Percentiles rank a stretch among this genome's conserved stretches.
Conservation (phyloP, 164 flowering plant species). For the Houttuynia cordata region DNA sequence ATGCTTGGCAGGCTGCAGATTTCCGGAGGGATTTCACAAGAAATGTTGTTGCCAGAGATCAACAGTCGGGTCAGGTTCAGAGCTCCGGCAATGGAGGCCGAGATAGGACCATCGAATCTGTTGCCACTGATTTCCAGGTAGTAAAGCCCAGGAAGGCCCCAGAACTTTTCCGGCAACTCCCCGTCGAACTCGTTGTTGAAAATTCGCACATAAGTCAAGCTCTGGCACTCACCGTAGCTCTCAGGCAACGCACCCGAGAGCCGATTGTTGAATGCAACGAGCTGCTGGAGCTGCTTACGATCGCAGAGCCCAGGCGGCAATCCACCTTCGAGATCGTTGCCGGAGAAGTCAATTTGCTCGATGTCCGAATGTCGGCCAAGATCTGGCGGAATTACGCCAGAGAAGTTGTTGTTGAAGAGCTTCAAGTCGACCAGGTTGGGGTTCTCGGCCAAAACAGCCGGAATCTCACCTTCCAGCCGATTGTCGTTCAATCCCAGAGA, state of each 20-base stretch:
- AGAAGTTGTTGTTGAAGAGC: slow-evolving; percentile 54
- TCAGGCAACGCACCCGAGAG: slow-evolving; percentile 47
- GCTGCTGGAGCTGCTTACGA: slow-evolving; percentile 22
- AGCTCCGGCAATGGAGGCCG: slow-evolving; percentile 28
- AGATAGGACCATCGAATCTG: slow-evolving; percentile 36
- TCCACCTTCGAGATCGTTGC: slow-evolving; percentile 42
- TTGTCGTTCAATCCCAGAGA: slow-evolving; percentile 55
- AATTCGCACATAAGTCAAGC: slow-evolving; percentile 36
- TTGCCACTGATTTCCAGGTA: slow-evolving; percentile 31
- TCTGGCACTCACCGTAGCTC: slow-evolving; percentile 35
- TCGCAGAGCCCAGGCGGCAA: slow-evolving; percentile 45
- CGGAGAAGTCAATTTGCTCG: slow-evolving; percentile 44
- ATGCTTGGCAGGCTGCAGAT: slow-evolving; percentile 28
- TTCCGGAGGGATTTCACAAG: slow-evolving; percentile 34
- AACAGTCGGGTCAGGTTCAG: slow-evolving; percentile 14
- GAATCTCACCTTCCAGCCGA: slow-evolving; percentile 37
- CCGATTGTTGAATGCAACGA: slow-evolving; percentile 33
- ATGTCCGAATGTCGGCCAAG: slow-evolving; percentile 41
- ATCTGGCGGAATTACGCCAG: slow-evolving; percentile 40
- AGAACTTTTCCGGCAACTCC: slow-evolving; percentile 29
- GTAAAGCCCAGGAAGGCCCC: slow-evolving; percentile 31
- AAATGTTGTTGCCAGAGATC: slow-evolving; percentile 38
- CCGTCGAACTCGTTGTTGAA: slow-evolving; percentile 36
- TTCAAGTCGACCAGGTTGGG: slow-evolving; percentile 27
- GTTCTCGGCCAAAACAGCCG: slow-evolving; percentile 27